Evolutionary conservation across 768 basidiomycete genomes (phyloP).

Genomic region (Kwoniella heveanensis): DNA sequence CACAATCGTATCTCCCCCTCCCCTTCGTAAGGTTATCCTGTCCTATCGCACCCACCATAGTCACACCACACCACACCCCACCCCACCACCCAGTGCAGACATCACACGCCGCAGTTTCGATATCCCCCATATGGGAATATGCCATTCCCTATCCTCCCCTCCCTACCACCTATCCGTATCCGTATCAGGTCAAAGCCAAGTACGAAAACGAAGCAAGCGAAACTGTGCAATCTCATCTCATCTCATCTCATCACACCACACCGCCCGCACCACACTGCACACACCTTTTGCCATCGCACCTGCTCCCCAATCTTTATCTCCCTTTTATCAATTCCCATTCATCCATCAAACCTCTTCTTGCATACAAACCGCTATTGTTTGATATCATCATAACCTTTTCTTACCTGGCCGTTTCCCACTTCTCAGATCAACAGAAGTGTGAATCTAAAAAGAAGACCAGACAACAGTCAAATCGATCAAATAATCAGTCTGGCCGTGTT

Average conservation of each 20-base stretch:
- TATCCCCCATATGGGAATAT: background rate
- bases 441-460: too few species aligned
- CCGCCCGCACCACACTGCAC: background rate
- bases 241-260: background rate
- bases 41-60: background rate
- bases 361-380: background rate
- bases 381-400: too few species aligned
- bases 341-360: background rate
- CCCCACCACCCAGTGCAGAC: background rate
- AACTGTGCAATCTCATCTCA: slow-evolving; percentile 1
- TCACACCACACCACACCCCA: background rate
- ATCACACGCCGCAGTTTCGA: background rate
- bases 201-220: background rate
- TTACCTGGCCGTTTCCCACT: too few species aligned
- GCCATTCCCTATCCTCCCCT: background rate
- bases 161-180: too few species aligned
- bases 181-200: too few species aligned
- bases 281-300: background rate
- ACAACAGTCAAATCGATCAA: background rate
- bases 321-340: background rate
- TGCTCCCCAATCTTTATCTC: background rate
- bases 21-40: too few species aligned
- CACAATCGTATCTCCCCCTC: background rate
- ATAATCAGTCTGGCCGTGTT: too few species aligned
- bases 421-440: too few species aligned